Base-by-base conservation (phyloP, 2,329 filamentous ascomycete species). In the Aspergillus sp. region DNA sequence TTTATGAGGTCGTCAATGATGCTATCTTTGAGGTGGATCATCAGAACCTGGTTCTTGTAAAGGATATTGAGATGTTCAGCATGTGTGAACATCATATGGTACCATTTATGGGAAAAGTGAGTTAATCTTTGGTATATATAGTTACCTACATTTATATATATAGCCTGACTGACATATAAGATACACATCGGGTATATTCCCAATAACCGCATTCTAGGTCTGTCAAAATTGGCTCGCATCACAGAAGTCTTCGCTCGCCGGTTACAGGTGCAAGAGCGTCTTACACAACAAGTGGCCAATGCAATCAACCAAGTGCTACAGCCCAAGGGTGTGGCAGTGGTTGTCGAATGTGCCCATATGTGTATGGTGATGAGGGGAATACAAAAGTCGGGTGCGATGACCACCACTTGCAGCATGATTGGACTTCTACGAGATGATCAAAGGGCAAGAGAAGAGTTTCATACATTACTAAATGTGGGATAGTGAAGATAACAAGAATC, bases 161-260 rank as follows among this genome's bases (percentile, higher is more conserved):
- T 38, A 7, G 15, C 53, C 50, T 51, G 6, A 53, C 50, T 52
- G 30, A 54, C 45, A 30, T 2, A 39, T 20, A 55, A 91, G 87
- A 95, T 96, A 86, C 91, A 96, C 71, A 95, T 96, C 59, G 90
- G 89, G 48, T 96, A 96, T 71, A 95, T 96, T 54, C 90, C 90
- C 17, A 82, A 83, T 60, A 81, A 88, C 64, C 82, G 89, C 50
- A 90, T 96, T 46, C 88, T 96, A 51, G 91, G 90, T 41, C 83
- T 96, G 46, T 95, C 89, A 30, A 96, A 96, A 68, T 80, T 96
- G 43, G 90, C 90, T 22, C 84, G 90, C 52, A 91, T 96, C 57
- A 90, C 90, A 45, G 89, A 96, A 63, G 90, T 96, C 86, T 96
- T 94, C 70, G 84, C 86, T 45, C 85, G 90, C 45, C 79, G 91